Base-by-base conservation (phyloP, 306 rosid genomes). In the Nissolia schottii region DNA sequence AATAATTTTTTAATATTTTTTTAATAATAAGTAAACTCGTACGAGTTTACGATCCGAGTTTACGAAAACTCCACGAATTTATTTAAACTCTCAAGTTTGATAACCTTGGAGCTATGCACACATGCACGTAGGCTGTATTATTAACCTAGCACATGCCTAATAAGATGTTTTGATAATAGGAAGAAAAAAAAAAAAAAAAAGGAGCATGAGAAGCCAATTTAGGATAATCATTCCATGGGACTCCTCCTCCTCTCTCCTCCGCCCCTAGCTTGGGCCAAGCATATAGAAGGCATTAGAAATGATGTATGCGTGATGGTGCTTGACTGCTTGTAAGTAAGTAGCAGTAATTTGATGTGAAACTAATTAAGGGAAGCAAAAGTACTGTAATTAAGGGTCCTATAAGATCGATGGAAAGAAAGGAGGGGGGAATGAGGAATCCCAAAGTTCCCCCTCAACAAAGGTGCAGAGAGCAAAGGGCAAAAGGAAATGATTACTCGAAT, bases 401-500 rank as follows among this genome's bases (percentile, higher is more conserved):
- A 10, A 45, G 19, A 45, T n/a, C n/a, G n/a, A n/a, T n/a, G n/a
- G n/a, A 5, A 45, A 45, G 51, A 16, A 43, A 14, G 2, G 50
- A 43, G n/a, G 50, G 50, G 3, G 2, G n/a, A 25, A 19, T 64
- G 68, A 63, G 85, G 77, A 79, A 82, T 82, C 85, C 77, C 85
- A 51, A 83, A 85, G 87, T 48, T 65, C 64, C 64, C 55, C 64
- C 64, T 49, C 67, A 20, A 77, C 73, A 80, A 83, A 83, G 87
- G 74, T 60, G 83, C 67, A 79, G 77, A 60, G 76, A 82, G 87
- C 82, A 79, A 82, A 87, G 86, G 82, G 89, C 67, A 59, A 79
- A 83, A 73, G 10, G 87, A 82, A 87, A 90, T 87, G 86, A 87
- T 87, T 75, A 82, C 83, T 46, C 82, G 89, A 90, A 87, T 80